Percentiles rank a stretch among this genome's conserved stretches.
Evolutionary conservation across 345 rosid species (phyloP).

Genomic region (Geranium rotundifolium): DNA sequence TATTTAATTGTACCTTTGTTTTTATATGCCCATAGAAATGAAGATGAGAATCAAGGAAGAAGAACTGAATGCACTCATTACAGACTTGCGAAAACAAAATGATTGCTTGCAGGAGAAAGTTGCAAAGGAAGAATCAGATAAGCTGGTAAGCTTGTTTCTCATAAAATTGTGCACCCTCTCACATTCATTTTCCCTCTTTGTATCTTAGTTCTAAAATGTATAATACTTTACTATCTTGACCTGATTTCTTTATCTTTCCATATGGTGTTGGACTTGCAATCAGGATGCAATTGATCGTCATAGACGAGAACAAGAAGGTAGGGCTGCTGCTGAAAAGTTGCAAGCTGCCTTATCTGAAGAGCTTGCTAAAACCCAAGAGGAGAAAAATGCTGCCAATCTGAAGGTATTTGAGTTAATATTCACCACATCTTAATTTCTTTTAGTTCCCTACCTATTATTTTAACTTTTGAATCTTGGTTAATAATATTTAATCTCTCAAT

Average conservation of each 20-base stretch:
- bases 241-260: neutral
- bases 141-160: constrained; percentile 36
- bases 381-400: constrained; percentile 49
- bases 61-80: constrained; percentile 24
- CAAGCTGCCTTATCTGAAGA: constrained; percentile 52
- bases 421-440: neutral
- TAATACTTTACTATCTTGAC: neutral
- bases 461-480: neutral
- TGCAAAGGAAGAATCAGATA: constrained; percentile 50
- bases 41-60: constrained; percentile 53
- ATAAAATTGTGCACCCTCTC: neutral
- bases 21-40: constrained; percentile 26
- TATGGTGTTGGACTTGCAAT: constrained; percentile 3
- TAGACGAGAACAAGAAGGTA: constrained; percentile 48
- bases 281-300: constrained; percentile 62
- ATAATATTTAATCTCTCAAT: neutral
- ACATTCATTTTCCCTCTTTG: neutral
- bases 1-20: neutral
- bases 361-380: constrained; percentile 56
- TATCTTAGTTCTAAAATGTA: neutral
- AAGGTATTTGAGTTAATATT: constrained; percentile 31
- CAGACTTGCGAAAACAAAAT: constrained; percentile 37
- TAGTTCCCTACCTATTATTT: too few relatives aligned
- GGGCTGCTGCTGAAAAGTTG: constrained; percentile 48
- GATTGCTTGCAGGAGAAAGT: constrained; percentile 39